Evolutionary conservation across 352 stramenopile species (phyloP).

Genomic region (Phytophthora rubi): DNA sequence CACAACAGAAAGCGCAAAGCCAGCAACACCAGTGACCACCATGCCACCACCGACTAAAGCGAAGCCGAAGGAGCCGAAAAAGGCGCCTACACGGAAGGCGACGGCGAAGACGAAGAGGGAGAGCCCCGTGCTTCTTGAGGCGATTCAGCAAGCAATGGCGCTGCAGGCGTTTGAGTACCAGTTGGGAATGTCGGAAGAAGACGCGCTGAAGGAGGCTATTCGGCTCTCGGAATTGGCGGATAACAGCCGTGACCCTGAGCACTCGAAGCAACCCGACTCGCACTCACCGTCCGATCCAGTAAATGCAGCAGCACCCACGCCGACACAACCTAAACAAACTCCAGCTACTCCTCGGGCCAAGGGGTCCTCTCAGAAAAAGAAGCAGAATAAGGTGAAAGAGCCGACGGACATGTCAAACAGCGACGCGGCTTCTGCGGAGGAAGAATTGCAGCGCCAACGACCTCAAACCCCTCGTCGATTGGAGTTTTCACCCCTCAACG

Average conservation of each 20-base stretch:
- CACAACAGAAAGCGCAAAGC: neutral
- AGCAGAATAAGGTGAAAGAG: slow-evolving; percentile 23
- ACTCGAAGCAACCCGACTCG: slow-evolving; percentile 12
- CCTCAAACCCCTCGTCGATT: slow-evolving; percentile 32
- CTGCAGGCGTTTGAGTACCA: slow-evolving; percentile 42
- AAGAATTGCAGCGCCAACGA: slow-evolving; percentile 11
- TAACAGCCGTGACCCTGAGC: slow-evolving; percentile 7
- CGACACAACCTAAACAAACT: slow-evolving; percentile 22
- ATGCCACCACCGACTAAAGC: slow-evolving; percentile 7
- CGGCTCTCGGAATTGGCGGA: slow-evolving; percentile 36
- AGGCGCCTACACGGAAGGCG: slow-evolving; percentile 6
- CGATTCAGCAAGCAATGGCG: slow-evolving; percentile 35
- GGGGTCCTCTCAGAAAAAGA: slow-evolving; percentile 16
- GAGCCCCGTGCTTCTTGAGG: slow-evolving; percentile 9
- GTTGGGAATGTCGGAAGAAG: slow-evolving; percentile 41
- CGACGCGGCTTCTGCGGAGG: slow-evolving; percentile 3
- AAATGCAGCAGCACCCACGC: slow-evolving; percentile 6
- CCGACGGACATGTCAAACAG: slow-evolving; percentile 5
- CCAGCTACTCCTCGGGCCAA: slow-evolving; percentile 21
- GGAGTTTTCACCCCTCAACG: slow-evolving; percentile 30
- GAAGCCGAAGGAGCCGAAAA: slow-evolving; percentile 15
- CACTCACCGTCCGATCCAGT: slow-evolving; percentile 7
- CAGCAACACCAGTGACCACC: slow-evolving; percentile 2
- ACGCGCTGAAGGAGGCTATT: slow-evolving; percentile 40
- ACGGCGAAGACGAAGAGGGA: slow-evolving; percentile 8